Base-by-base conservation (phyloP, 108 stramenopile genomes). In the Pseudonitzschia multiseries region DNA sequence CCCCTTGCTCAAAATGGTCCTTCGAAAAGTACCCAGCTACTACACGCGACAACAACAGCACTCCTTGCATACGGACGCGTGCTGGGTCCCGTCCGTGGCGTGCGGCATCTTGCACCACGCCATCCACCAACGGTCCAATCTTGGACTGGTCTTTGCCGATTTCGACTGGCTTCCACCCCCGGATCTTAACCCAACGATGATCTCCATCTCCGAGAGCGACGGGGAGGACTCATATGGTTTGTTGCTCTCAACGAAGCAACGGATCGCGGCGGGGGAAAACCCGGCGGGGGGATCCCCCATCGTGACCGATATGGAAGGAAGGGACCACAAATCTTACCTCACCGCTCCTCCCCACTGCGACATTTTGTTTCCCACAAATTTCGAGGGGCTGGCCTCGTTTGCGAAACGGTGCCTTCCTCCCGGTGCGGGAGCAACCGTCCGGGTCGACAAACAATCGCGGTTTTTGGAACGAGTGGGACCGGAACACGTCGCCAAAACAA, bases 331-430 rank as follows among this genome's bases (percentile, higher is more conserved):
- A 41, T 87, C 87, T 32, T 94, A 91, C 62, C 80, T 94, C 1
- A 69, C 64, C 14, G 54, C 84, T 20, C 85, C 87, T 66, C 67
- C 68, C 57, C 70, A 79, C 43, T 89, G 90, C 36, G 93, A 94
- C 65, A 89, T 94, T 56, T 78, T 94, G 40, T 94, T 90, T 68
- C 90, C 93, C 28, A 92, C 93, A 0, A 85, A 92, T 63, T 94
- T 94, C 75, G 50, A 69, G 3, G 73, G 80, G 22, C 70, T 93
- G 65, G 79, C 32, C 79, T 83, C 68, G 63, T 81, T 75, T 60
- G 43, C 36, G 48, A 68, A 60, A 28, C 67, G 73, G 56, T 48
- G 31, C 64, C 75, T 46, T 33, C 57, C 69, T 48, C 46, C 21
- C 21, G 18, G 29, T 61, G 14, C 41, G 62, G 63, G 20, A 48